phyloP scores from a whole-genome alignment of 306 rosid genomes.

The Cucumis sativus region DNA sequence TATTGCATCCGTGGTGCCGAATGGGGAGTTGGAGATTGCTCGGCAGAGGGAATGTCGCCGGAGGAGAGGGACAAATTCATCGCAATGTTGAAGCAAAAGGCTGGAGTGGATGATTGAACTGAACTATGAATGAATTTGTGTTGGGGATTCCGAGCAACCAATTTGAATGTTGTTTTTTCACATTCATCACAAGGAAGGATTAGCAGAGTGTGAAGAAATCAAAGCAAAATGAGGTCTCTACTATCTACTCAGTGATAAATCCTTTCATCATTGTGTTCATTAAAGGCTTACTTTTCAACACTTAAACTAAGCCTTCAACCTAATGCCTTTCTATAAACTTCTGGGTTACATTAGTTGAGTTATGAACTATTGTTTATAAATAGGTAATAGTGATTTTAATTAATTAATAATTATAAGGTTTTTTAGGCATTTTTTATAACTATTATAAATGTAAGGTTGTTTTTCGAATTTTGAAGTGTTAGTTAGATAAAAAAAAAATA shows the following conservation, averaged over 20 bases:
- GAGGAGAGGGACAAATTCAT: conserved; percentile 65
- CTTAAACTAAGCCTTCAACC: neutral
- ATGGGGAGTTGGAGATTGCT: conserved; percentile 97
- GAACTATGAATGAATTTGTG: neutral
- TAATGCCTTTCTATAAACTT: neutral
- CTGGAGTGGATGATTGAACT: conserved; percentile 11
- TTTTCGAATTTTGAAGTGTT: too few species aligned
- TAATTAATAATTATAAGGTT: too few species aligned
- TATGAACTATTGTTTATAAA: neutral
- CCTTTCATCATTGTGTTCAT: neutral
- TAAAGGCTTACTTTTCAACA: neutral
- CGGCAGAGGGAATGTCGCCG: conserved; percentile 63
- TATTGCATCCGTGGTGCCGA: conserved; percentile 88
- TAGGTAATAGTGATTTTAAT: too few species aligned
- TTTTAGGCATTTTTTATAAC: too few species aligned
- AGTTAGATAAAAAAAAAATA: too few species aligned
- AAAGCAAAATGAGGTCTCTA: neutral
- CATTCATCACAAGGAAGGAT: neutral
- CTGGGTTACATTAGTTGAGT: neutral
- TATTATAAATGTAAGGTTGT: too few species aligned
- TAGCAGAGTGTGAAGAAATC: neutral
- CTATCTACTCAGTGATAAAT: neutral
- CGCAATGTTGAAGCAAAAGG: conserved; percentile 54
- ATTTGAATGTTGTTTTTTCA: neutral
- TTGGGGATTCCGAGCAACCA: neutral